phyloP scores from a whole-genome alignment of 2,329 filamentous ascomycete species.

The Xylaria sp. region DNA sequence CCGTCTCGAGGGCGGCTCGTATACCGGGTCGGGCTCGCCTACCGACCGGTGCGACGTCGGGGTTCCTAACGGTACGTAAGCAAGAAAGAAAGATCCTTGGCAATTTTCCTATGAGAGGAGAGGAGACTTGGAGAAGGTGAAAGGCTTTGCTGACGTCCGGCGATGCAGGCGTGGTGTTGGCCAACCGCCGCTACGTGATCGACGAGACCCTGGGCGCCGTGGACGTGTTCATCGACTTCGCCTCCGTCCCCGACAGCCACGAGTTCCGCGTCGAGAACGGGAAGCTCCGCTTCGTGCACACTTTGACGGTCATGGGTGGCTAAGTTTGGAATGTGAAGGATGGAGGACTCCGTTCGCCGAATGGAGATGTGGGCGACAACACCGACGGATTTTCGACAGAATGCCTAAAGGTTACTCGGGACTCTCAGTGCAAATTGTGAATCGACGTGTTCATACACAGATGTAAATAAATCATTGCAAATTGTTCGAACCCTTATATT shows the following conservation, averaged over 20 bases:
- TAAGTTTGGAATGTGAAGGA: not conserved
- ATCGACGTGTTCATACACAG: not conserved
- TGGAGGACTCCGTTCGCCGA: not conserved
- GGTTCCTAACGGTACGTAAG: conserved; percentile 39
- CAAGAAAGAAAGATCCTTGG: too few species aligned
- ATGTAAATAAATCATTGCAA: not conserved
- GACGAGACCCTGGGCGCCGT: conserved; percentile 36
- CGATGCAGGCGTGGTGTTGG: conserved; percentile 30
- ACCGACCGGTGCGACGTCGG: conserved; percentile 40
- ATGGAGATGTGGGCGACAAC: not conserved
- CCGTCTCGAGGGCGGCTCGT: conserved; percentile 41
- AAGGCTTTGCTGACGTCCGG: not conserved
- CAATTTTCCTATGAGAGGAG: not conserved
- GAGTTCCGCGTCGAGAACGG: conserved; percentile 40
- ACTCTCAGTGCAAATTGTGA: not conserved
- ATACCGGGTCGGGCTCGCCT: conserved; percentile 36
- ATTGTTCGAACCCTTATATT: not conserved
- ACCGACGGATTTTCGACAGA: not conserved
- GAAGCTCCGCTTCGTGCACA: conserved; percentile 39
- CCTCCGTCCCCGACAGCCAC: conserved; percentile 38
- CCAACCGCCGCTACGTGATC: conserved; percentile 36
- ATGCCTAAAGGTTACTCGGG: not conserved
- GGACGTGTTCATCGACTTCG: conserved; percentile 38
- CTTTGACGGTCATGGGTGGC: conserved; percentile 37
- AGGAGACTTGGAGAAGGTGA: not conserved